A percentile compares a stretch with the other conserved stretches of the same genome.
These are phyloP conservation scores for Phytopythium cucurbitacearum DNA, from an alignment of 352 stramenopile species.

Conservation along the genomic window DNA sequence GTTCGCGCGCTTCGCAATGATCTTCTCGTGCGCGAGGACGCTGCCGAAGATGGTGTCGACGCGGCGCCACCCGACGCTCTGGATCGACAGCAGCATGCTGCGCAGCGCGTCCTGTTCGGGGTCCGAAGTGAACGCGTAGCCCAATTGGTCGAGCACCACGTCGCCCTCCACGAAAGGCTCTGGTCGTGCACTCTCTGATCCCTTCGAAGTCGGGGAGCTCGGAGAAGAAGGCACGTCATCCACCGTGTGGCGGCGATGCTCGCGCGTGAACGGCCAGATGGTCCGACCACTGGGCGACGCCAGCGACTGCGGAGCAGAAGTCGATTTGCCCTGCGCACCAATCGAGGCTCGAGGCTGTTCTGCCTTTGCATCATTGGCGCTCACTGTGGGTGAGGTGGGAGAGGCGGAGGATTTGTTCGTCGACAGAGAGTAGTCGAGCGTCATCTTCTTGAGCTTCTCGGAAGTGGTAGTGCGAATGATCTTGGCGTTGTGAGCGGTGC, in stretches of 20 bases:
- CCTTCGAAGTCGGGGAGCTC: conserved; percentile 1
- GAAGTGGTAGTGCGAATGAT: conserved; percentile 61
- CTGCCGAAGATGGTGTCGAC: conserved; percentile 72
- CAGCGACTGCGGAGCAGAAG: conserved; percentile 9
- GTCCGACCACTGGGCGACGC: background rate
- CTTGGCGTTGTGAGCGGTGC: conserved; percentile 47
- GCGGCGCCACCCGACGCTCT: conserved; percentile 68
- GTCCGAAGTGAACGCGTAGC: conserved; percentile 65
- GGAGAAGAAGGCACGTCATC: background rate
- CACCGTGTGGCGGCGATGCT: conserved; percentile 19
- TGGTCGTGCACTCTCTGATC: conserved; percentile 15
- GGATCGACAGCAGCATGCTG: conserved; percentile 69
- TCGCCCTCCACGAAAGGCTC: conserved; percentile 49
- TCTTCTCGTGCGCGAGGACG: conserved; percentile 68
- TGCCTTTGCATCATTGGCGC: background rate
- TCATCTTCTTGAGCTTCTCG: conserved; percentile 32
- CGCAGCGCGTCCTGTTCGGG: conserved; percentile 54
- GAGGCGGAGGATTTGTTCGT: conserved; percentile 13
- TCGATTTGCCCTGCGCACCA: conserved; percentile 10
- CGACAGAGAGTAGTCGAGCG: conserved; percentile 20
- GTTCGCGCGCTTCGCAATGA: conserved; percentile 75
- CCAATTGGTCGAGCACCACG: conserved; percentile 61
- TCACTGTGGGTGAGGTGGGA: background rate
- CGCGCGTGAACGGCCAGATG: conserved; percentile 1
- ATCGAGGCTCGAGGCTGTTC: conserved; percentile 13